Conservation (phyloP, 768 basidiomycete species). For the Aureoboletus auriporus region DNA sequence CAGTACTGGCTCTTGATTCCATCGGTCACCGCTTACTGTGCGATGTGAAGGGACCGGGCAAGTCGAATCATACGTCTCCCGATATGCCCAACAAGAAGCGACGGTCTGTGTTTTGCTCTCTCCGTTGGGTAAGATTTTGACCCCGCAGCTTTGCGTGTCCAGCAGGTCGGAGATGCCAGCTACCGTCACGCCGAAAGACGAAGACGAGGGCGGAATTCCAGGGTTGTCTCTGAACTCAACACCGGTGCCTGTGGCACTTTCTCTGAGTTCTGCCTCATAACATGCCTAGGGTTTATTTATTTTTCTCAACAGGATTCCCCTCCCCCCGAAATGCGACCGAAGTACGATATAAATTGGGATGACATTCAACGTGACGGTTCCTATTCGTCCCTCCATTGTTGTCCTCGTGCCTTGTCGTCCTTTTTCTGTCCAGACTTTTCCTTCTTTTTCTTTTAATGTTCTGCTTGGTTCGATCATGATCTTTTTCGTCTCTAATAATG, state of each 20-base stretch:
- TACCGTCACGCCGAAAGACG: constrained; percentile 29
- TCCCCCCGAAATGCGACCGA: no score
- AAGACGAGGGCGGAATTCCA: constrained; percentile 37
- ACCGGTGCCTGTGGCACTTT: constrained; percentile 12
- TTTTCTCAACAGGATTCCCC: no score
- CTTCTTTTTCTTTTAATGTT: neutral
- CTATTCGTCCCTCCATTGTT: no score
- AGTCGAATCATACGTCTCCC: constrained; percentile 57
- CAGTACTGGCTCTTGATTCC: constrained; percentile 10
- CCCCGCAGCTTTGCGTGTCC: constrained; percentile 27
- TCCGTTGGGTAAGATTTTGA: constrained; percentile 18
- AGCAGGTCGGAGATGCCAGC: constrained; percentile 40
- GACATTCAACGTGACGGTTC: no score
- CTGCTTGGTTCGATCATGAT: constrained; percentile 19
- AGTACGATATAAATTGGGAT: no score
- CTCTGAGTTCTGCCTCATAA: no score
- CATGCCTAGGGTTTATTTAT: no score
- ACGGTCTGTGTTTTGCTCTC: constrained; percentile 53
- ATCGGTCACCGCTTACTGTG: constrained; percentile 28
- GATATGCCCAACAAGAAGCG: constrained; percentile 79
- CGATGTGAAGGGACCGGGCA: constrained; percentile 51
- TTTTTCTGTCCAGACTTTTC: constrained; percentile 7
- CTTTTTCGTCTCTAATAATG: constrained; percentile 5
- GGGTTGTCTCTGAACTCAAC: constrained; percentile 29
- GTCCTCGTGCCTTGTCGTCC: neutral